Evolutionary conservation across 2,329 filamentous ascomycete genomes (phyloP).

Genomic region (Karstenula rhodostoma): DNA sequence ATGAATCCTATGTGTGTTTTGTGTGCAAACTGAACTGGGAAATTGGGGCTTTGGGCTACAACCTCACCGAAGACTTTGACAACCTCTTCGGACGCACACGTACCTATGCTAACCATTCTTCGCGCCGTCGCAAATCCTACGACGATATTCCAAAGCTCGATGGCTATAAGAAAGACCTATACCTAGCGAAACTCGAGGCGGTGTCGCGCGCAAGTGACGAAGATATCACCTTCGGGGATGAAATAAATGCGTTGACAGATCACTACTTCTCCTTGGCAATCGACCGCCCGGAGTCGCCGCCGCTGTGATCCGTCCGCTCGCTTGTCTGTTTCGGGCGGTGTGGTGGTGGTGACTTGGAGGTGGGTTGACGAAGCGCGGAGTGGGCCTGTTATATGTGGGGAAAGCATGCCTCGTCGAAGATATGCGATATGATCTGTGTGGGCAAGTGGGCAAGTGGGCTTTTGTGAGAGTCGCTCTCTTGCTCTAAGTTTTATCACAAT

Average conservation of each 20-base stretch:
- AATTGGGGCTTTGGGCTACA: slow-evolving; percentile 50
- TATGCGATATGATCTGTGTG: too few relatives aligned
- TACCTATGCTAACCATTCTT: too few relatives aligned
- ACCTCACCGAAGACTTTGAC: slow-evolving; percentile 31
- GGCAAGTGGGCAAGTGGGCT: too few relatives aligned
- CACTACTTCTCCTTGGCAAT: slow-evolving; percentile 40
- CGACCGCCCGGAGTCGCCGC: slow-evolving; percentile 35
- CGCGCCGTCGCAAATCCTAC: too few relatives aligned
- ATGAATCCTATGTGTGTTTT: slow-evolving; percentile 37
- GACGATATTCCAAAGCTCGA: slow-evolving; percentile 24
- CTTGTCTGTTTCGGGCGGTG: neutral
- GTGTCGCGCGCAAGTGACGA: slow-evolving; percentile 23
- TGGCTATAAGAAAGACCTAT: slow-evolving; percentile 21
- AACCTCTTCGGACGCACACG: slow-evolving; percentile 11
- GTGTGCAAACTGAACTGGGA: slow-evolving; percentile 47
- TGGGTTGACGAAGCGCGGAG: neutral
- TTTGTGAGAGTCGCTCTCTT: too few relatives aligned
- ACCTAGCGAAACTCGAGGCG: slow-evolving; percentile 19
- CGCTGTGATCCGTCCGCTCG: slow-evolving; percentile 17
- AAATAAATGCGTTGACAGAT: slow-evolving; percentile 46
- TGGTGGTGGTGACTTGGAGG: neutral
- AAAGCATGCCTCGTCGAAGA: neutral
- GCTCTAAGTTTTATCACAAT: too few relatives aligned
- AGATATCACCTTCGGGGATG: slow-evolving; percentile 38
- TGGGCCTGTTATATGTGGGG: neutral